Percentiles rank a stretch among this genome's conserved stretches.
Evolutionary conservation across 1,284 basidiomycete species (phyloP).

Genomic region (Earliella scabrosa): DNA sequence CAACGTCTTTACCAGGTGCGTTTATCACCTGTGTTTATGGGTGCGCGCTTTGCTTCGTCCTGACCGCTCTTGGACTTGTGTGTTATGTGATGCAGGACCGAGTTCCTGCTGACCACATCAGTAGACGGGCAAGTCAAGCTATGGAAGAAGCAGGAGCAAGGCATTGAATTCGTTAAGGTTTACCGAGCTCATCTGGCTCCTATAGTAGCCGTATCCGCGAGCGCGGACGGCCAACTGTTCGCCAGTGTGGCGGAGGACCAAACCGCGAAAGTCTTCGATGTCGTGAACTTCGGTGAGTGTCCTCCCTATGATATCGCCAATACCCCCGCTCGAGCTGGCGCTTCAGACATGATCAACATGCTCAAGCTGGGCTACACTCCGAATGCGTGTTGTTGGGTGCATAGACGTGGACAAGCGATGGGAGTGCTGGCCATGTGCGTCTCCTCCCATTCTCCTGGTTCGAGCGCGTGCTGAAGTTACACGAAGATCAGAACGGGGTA

Average conservation of each 20-base stretch:
- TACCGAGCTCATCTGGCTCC: slow-evolving; percentile 90
- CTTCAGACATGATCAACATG: slow-evolving; percentile 97
- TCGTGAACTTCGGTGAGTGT: slow-evolving; percentile 66
- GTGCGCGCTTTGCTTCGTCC: no score
- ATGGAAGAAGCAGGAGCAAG: slow-evolving; percentile 97
- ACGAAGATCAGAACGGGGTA: slow-evolving; percentile 76
- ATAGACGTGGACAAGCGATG: slow-evolving; percentile 86
- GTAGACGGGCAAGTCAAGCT: slow-evolving; percentile 96
- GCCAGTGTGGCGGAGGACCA: slow-evolving; percentile 89
- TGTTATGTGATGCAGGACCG: slow-evolving; percentile 76
- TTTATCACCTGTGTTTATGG: no score
- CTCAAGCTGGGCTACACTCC: slow-evolving; percentile 88
- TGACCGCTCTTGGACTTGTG: no score
- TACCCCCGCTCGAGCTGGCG: not conserved
- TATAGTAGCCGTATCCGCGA: slow-evolving; percentile 83
- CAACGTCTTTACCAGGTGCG: slow-evolving; percentile 82
- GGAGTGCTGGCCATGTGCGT: slow-evolving; percentile 87
- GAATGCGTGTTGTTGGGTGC: slow-evolving; percentile 92
- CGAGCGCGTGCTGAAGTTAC: slow-evolving; percentile 27
- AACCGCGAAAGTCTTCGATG: slow-evolving; percentile 94
- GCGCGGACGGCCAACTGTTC: slow-evolving; percentile 91
- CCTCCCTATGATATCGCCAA: not conserved
- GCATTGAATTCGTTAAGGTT: slow-evolving; percentile 94
- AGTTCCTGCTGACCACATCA: slow-evolving; percentile 94
- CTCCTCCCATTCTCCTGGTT: not conserved